phyloP scores from a whole-genome alignment of 768 basidiomycete species.

The Fomitopsis serialis region DNA sequence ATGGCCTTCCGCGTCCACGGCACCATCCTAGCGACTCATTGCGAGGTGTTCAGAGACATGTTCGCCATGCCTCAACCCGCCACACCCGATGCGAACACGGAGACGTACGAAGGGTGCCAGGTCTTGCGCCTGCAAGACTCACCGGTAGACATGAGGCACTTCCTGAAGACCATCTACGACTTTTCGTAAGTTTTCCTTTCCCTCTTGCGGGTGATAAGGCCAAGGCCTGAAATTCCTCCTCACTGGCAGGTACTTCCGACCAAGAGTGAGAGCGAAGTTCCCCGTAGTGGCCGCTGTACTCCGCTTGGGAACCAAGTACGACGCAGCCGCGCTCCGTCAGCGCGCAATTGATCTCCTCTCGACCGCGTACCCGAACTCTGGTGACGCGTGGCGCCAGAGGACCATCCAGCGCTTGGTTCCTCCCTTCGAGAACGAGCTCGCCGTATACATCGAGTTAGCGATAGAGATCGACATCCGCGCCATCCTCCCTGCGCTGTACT shows the following conservation, averaged over 20 bases:
- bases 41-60: slow-evolving; percentile 16
- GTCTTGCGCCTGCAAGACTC: slow-evolving; percentile 9
- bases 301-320: slow-evolving; percentile 19
- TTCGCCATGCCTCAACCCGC: slow-evolving; percentile 15
- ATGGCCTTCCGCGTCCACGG: slow-evolving; percentile 21
- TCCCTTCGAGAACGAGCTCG: slow-evolving; percentile 3
- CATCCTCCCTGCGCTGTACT: slow-evolving; percentile 12
- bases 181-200: slow-evolving; percentile 3
- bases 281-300: slow-evolving; percentile 9
- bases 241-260: slow-evolving; percentile 1
- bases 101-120: slow-evolving; percentile 7
- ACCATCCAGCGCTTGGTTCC: slow-evolving; percentile 1
- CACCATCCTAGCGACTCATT: slow-evolving; percentile 10
- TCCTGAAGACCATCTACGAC: slow-evolving; percentile 8
- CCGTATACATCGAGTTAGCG: slow-evolving; percentile 10
- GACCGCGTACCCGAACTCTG: slow-evolving; percentile 13
- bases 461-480: slow-evolving; percentile 9
- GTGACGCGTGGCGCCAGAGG: neutral
- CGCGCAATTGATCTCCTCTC: slow-evolving; percentile 13
- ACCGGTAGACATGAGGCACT: slow-evolving; percentile 4
- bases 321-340: slow-evolving; percentile 6
- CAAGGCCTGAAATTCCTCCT: neutral
- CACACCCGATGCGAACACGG: neutral
- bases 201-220: too few species aligned
- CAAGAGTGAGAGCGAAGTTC: slow-evolving; percentile 3